phyloP scores from a whole-genome alignment of 2,329 filamentous ascomycete genomes.

The Massarina eburnea region DNA sequence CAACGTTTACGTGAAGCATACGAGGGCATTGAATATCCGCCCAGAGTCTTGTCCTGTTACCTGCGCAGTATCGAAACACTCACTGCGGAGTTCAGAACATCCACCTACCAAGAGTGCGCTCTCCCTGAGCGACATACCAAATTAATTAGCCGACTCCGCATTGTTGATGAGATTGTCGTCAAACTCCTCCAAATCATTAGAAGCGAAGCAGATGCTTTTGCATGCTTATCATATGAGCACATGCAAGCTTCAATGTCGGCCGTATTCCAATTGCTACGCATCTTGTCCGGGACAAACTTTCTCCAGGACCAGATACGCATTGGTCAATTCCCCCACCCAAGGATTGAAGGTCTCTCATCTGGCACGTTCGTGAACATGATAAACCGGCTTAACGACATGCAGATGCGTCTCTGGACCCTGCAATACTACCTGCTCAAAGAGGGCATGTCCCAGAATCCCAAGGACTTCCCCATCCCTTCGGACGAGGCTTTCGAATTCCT shows the following conservation, averaged over 20 bases:
- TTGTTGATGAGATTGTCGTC: slow-evolving; percentile 74
- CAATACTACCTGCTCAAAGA: slow-evolving; percentile 80
- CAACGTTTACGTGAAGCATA: slow-evolving; percentile 89
- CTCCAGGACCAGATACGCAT: slow-evolving; percentile 85
- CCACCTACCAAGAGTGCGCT: slow-evolving; percentile 57
- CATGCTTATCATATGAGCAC: slow-evolving; percentile 81
- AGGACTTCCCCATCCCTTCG: slow-evolving; percentile 65
- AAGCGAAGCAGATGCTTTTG: slow-evolving; percentile 70
- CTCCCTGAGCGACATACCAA: slow-evolving; percentile 67
- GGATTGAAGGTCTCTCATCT: slow-evolving; percentile 53
- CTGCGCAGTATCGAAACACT: slow-evolving; percentile 85
- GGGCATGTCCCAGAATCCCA: slow-evolving; percentile 66
- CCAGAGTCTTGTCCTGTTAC: slow-evolving; percentile 86
- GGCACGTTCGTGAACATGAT: slow-evolving; percentile 52
- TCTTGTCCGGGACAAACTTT: slow-evolving; percentile 78
- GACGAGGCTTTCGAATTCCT: slow-evolving; percentile 79
- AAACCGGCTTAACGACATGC: slow-evolving; percentile 79
- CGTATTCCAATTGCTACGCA: slow-evolving; percentile 68
- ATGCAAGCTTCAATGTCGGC: slow-evolving; percentile 72
- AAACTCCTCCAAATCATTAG: slow-evolving; percentile 67
- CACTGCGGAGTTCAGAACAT: slow-evolving; percentile 66
- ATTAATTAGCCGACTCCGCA: slow-evolving; percentile 75
- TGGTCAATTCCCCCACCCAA: slow-evolving; percentile 67
- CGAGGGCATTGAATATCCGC: slow-evolving; percentile 76
- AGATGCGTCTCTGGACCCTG: slow-evolving; percentile 84